Evolutionary conservation across 1,139 yeast species (phyloP).

Genomic region (Lodderomyces theae): DNA sequence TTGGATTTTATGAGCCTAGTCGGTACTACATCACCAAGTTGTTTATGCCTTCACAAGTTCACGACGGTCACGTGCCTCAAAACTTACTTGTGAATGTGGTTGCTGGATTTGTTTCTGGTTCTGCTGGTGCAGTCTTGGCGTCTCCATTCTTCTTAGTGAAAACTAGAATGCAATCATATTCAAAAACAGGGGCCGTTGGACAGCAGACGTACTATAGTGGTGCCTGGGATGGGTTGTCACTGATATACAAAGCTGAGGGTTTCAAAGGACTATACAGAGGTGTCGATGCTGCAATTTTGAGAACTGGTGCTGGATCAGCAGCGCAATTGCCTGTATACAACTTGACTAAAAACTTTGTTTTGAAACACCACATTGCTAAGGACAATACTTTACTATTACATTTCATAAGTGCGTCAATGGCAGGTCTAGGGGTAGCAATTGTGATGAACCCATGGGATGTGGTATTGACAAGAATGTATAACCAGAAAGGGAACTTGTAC

Average conservation of each 20-base stretch:
- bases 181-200: slow-evolving; percentile 64
- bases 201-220: slow-evolving; percentile 86
- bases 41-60: slow-evolving; percentile 43
- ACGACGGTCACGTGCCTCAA: slow-evolving; percentile 51
- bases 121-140: slow-evolving; percentile 85
- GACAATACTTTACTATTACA: slow-evolving; percentile 71
- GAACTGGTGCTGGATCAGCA: slow-evolving; percentile 95
- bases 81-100: slow-evolving; percentile 64
- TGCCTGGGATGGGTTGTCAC: slow-evolving; percentile 63
- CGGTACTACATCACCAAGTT: slow-evolving; percentile 57
- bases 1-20: slow-evolving; percentile 90
- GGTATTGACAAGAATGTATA: slow-evolving; percentile 87
- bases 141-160: slow-evolving; percentile 90
- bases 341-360: slow-evolving; percentile 61
- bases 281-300: slow-evolving; percentile 86
- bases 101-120: slow-evolving; percentile 83
- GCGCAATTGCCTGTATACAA: slow-evolving; percentile 94
- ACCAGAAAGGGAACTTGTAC: slow-evolving; percentile 87
- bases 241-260: slow-evolving; percentile 69
- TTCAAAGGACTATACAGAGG: slow-evolving; percentile 80
- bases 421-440: slow-evolving; percentile 90
- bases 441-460: slow-evolving; percentile 99
- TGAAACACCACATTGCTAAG: slow-evolving; percentile 46
- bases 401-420: slow-evolving; percentile 68
- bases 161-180: slow-evolving; percentile 93